Evolutionary conservation across 495 filamentous ascomycete genomes (phyloP).

Genomic region (Neurospora discreta): DNA sequence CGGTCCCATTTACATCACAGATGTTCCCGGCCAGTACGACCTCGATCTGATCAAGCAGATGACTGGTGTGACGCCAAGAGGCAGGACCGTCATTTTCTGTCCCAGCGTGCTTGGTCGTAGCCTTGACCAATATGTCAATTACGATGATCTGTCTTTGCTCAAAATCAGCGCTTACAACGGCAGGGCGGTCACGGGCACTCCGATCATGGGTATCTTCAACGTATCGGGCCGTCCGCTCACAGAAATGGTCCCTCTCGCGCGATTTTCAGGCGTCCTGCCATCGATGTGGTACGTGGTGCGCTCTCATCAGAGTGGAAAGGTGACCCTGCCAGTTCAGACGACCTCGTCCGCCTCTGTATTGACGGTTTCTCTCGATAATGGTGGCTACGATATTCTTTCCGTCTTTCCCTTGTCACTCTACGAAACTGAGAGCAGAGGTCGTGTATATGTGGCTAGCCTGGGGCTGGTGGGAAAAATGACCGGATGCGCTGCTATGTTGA

Average conservation of each 20-base stretch:
- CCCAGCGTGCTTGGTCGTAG: slow-evolving; percentile 60
- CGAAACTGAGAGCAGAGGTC: slow-evolving; percentile 27
- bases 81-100: slow-evolving; percentile 63
- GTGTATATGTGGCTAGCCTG: slow-evolving; percentile 49
- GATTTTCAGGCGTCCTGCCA: slow-evolving; percentile 58
- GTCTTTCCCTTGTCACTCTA: slow-evolving; percentile 55
- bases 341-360: slow-evolving; percentile 34
- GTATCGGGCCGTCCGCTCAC: slow-evolving; percentile 43
- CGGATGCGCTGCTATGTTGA: slow-evolving; percentile 64
- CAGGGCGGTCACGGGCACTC: slow-evolving; percentile 51
- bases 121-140: slow-evolving; percentile 60
- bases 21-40: slow-evolving; percentile 73
- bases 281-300: slow-evolving; percentile 56
- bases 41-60: slow-evolving; percentile 64
- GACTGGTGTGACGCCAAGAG: slow-evolving; percentile 52
- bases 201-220: slow-evolving; percentile 81
- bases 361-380: slow-evolving; percentile 45
- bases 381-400: slow-evolving; percentile 74
- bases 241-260: slow-evolving; percentile 54
- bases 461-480: slow-evolving; percentile 86
- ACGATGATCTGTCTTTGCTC: slow-evolving; percentile 59
- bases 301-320: slow-evolving; percentile 54
- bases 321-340: slow-evolving; percentile 40
- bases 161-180: slow-evolving; percentile 67
- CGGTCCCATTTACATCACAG: slow-evolving; percentile 89